These are phyloP conservation scores for Yamadazyma triangularis DNA, from an alignment of 1,139 yeast species.

Conservation along the genomic window DNA sequence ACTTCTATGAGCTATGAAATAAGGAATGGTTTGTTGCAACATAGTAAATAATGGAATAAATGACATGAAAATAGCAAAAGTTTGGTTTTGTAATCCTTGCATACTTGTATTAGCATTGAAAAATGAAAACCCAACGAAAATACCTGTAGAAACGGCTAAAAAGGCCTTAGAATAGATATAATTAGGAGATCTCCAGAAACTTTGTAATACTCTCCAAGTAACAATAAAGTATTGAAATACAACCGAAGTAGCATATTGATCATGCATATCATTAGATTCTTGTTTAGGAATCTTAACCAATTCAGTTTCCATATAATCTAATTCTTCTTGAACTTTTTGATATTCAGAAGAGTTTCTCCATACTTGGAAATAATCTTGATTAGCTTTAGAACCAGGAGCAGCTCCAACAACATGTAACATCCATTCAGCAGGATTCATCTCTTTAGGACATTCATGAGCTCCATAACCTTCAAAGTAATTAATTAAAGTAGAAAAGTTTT, in stretches of 20 bases:
- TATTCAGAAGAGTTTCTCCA: conserved; percentile 62
- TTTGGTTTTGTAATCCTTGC: conserved; percentile 57
- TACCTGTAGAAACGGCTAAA: conserved; percentile 45
- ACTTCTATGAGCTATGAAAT: conserved; percentile 64
- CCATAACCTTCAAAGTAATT: conserved; percentile 68
- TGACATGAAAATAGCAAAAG: conserved; percentile 67
- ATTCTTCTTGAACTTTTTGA: conserved; percentile 35
- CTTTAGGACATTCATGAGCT: conserved; percentile 59
- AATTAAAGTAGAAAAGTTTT: conserved; percentile 56
- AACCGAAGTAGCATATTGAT: conserved; percentile 43
- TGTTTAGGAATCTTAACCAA: conserved; percentile 34
- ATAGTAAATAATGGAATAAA: conserved; percentile 55
- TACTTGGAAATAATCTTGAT: conserved; percentile 58
- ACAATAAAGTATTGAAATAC: conserved; percentile 49
- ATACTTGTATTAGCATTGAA: conserved; percentile 57
- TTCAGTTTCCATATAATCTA: conserved; percentile 43
- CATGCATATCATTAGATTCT: conserved; percentile 26
- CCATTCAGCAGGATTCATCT: conserved; percentile 82
- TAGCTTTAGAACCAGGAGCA: conserved; percentile 70
- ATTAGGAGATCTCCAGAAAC: conserved; percentile 72
- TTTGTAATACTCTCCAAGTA: conserved; percentile 52
- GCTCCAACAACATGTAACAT: conserved; percentile 79
- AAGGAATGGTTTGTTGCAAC: conserved; percentile 69
- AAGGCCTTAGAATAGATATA: conserved; percentile 65
- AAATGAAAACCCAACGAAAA: conserved; percentile 74